A percentile compares a stretch with the other conserved stretches of the same genome.
phyloP scores from a whole-genome alignment of 2,329 filamentous ascomycete genomes.

The Xylaria sp. region DNA sequence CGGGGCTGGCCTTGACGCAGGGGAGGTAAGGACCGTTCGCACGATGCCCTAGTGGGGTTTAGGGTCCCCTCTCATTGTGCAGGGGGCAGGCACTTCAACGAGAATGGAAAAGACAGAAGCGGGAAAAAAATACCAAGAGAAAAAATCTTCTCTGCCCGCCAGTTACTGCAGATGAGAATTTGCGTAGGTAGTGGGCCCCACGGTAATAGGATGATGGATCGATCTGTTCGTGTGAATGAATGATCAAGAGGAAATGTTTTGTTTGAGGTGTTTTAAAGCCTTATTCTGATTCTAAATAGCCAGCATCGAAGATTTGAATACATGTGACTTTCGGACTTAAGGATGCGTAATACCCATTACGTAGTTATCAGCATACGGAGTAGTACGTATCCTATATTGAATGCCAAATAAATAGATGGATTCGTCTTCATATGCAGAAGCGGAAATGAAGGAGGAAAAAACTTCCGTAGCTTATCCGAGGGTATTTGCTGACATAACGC shows the following conservation, averaged over 20 bases:
- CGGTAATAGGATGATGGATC: not conserved
- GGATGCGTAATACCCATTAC: slow-evolving; percentile 22
- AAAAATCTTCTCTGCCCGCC: not conserved
- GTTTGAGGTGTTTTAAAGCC: not conserved
- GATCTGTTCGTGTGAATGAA: not conserved
- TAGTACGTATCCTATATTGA: not conserved
- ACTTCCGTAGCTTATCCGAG: slow-evolving; percentile 3
- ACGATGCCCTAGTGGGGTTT: slow-evolving; percentile 7
- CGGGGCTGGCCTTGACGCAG: slow-evolving; percentile 23
- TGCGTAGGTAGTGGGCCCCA: not conserved
- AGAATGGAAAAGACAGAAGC: not conserved
- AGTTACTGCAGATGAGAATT: not conserved
- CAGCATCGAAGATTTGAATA: not conserved
- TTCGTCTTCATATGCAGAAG: slow-evolving; percentile 19
- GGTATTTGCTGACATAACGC: slow-evolving; percentile 22
- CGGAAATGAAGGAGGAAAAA: slow-evolving; percentile 21
- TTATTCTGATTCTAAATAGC: not conserved
- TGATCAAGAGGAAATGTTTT: not conserved
- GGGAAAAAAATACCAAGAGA: not conserved
- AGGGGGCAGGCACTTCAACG: not conserved
- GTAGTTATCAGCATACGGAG: slow-evolving; percentile 16
- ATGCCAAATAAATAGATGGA: slow-evolving; percentile 9
- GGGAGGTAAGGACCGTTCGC: slow-evolving; percentile 18
- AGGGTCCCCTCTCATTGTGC: not conserved
- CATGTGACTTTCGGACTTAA: not conserved